A percentile compares a stretch with the other conserved stretches of the same genome.
Conservation (phyloP, 2,329 filamentous ascomycete genomes). For the Teratosphaeria epicoccoides region DNA sequence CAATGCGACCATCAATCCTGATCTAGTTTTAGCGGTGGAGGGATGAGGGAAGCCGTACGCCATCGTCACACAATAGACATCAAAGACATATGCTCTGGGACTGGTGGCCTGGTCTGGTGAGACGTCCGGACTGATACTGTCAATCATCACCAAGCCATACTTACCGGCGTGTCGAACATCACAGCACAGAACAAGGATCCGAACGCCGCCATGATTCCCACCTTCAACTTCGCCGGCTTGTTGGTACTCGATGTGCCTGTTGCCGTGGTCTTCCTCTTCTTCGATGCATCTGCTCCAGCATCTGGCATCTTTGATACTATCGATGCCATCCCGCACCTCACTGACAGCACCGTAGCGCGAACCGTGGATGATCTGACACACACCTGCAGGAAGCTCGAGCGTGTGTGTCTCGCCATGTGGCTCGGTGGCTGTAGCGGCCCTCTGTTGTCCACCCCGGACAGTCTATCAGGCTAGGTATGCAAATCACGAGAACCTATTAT, state of each 20-base stretch:
- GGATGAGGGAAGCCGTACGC: constrained; percentile 20
- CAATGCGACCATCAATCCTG: constrained; percentile 15
- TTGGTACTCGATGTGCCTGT: constrained; percentile 34
- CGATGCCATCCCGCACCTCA: constrained; percentile 22
- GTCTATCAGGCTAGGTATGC: no score
- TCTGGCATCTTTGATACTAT: constrained; percentile 47
- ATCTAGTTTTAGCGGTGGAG: constrained; percentile 18
- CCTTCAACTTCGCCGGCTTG: constrained; percentile 30
- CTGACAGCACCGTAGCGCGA: constrained; percentile 2
- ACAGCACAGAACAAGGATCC: constrained; percentile 48
- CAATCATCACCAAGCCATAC: constrained; percentile 31
- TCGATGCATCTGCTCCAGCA: constrained; percentile 47
- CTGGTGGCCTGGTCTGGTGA: constrained; percentile 31
- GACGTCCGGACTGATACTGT: constrained; percentile 34
- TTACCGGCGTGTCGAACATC: constrained; percentile 37
- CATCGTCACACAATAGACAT: constrained; percentile 30
- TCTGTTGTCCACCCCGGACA: constrained; percentile 6
- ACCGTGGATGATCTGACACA: constrained; percentile 5
- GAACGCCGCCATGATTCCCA: constrained; percentile 51
- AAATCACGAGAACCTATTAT: no score
- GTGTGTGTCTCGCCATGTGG: constrained; percentile 6
- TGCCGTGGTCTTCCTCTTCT: constrained; percentile 49
- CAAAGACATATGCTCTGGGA: constrained; percentile 10
- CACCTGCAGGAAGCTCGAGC: constrained; percentile 5
- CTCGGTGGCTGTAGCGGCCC: constrained; percentile 4